phyloP scores from a whole-genome alignment of 441 rosid species.

The Rhodomyrtus psidioides region DNA sequence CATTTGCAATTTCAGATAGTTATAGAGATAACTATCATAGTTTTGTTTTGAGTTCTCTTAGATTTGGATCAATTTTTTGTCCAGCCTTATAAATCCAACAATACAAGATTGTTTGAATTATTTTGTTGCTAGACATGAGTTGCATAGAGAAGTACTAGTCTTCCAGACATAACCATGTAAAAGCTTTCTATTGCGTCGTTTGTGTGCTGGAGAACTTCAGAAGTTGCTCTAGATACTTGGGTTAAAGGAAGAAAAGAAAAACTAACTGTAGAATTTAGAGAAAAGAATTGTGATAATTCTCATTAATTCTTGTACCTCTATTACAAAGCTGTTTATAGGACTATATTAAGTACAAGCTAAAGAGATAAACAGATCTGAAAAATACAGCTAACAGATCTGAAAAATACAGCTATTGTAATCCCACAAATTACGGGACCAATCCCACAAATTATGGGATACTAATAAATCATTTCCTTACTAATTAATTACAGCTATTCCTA shows the following conservation, averaged over 20 bases:
- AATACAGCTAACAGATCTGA: too few relatives aligned
- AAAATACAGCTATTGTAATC: too few relatives aligned
- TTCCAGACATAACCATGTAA: background rate
- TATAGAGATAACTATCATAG: background rate
- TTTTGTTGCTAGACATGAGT: background rate
- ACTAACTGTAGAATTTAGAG: background rate
- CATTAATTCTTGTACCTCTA: too few relatives aligned
- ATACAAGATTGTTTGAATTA: background rate
- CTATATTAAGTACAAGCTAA: too few relatives aligned
- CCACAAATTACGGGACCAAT: too few relatives aligned
- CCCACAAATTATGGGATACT: too few relatives aligned
- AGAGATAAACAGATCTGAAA: too few relatives aligned
- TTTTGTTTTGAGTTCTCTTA: background rate
- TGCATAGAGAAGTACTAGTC: background rate
- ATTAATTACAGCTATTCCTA: too few relatives aligned
- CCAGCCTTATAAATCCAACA: background rate
- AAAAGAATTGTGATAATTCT: too few relatives aligned
- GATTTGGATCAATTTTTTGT: background rate
- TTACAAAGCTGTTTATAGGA: too few relatives aligned
- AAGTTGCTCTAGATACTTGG: background rate
- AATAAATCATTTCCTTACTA: too few relatives aligned
- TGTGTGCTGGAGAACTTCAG: background rate
- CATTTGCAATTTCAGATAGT: background rate
- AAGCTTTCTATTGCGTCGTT: background rate
- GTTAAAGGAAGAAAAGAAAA: background rate